A percentile compares a stretch with the other conserved stretches of the same genome.
phyloP scores from a whole-genome alignment of 1,284 basidiomycete genomes.

The Pyrrhoderma lamaoense region DNA sequence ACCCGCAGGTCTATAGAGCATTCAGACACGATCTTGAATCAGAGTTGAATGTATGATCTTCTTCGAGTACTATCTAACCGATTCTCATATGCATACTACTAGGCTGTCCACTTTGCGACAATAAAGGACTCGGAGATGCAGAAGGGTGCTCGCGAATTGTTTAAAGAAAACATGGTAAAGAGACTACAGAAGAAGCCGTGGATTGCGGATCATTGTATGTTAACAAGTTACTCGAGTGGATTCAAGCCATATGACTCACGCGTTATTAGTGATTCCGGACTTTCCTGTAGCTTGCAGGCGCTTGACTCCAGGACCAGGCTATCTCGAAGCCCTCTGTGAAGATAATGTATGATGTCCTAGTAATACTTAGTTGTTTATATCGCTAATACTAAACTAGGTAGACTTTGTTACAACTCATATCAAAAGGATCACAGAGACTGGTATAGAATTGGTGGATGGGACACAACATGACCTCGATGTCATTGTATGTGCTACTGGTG shows the following conservation, averaged over 20 bases:
- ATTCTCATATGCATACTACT: not conserved
- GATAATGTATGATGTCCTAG: slow-evolving; percentile 40
- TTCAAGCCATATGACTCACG: not conserved
- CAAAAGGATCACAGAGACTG: slow-evolving; percentile 41
- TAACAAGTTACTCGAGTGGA: not conserved
- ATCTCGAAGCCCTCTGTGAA: slow-evolving; percentile 53
- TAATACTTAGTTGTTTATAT: not conserved
- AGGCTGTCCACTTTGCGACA: slow-evolving; percentile 42
- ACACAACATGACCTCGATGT: slow-evolving; percentile 47
- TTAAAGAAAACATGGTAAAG: slow-evolving; percentile 42
- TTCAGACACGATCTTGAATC: slow-evolving; percentile 46
- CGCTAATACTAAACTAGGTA: slow-evolving; percentile 32
- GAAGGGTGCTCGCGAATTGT: slow-evolving; percentile 31
- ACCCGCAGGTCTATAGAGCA: slow-evolving; percentile 41
- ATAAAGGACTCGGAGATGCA: slow-evolving; percentile 39
- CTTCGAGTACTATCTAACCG: no score
- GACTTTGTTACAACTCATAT: slow-evolving; percentile 47
- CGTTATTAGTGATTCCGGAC: slow-evolving; percentile 44
- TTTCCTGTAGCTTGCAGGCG: slow-evolving; percentile 53
- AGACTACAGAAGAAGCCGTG: slow-evolving; percentile 49
- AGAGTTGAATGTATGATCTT: slow-evolving; percentile 48
- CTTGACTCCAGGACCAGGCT: slow-evolving; percentile 59
- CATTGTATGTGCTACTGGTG: slow-evolving; percentile 52
- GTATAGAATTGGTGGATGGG: slow-evolving; percentile 51
- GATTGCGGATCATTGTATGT: slow-evolving; percentile 49